Base-by-base conservation (phyloP, 75 land plant genomes). In the Pinus albicaulis region DNA sequence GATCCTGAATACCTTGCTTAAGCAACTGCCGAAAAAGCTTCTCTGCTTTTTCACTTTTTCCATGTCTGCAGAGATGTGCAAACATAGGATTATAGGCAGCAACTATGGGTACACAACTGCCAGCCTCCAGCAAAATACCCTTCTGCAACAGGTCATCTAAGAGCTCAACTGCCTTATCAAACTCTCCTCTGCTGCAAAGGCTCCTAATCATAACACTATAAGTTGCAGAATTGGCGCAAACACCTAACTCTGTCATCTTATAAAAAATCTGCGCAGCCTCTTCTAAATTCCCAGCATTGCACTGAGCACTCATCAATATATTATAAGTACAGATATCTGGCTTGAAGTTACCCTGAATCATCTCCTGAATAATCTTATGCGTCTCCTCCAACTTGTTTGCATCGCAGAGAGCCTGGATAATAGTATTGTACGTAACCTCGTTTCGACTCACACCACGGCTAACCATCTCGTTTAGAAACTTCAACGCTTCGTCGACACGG, bases 381-480 rank as follows among this genome's bases (percentile, higher is more conserved):
- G 90, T 85, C 82, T 83, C 81, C 71, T 94, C 93, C 59, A 89
- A 66, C 77, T 76, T 86, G 8, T 73, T 63, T 1, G 85, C 85
- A 34, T 91, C 89, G 44, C 92, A 90, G 56, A 98, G 86, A 61
- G 94, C 90, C 31, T 92, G 87, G 25, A 97, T 79, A 41, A 97
- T 76, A 25, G 86, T 86, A 36, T 97, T 97, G 58, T 85, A 97
- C 1, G 94, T 94, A 22, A 88, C 82, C 25, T 76, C 74, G 82
- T 88, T 97, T 22, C 98, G 90, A 53, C 78, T 69, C 63, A 91
- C 52, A 19, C 95, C 98, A 55, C 36, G 74, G 66, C 59, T 74
- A 53, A 74, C 81, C 98, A 97, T 97, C 81, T 92, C 95, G 36
- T 81, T 69, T 15, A 89, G 86, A 19, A 97, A 74, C 4, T 23